Conservation (phyloP, 345 rosid species). For the Camelina hispida region DNA sequence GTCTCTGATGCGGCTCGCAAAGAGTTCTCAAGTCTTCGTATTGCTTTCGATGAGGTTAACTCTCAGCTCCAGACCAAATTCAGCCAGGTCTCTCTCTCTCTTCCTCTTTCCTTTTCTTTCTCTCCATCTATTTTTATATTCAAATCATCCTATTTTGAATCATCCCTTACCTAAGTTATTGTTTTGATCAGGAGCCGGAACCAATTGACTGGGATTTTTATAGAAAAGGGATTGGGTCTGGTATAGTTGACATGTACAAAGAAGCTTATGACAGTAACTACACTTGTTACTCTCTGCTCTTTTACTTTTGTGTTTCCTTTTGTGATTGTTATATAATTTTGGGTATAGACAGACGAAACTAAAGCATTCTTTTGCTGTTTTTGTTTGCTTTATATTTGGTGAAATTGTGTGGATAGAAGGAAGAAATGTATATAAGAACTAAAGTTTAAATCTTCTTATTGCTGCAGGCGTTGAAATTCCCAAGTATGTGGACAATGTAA, state of each 20-base stretch:
- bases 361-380: neutral
- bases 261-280: constrained; percentile 83
- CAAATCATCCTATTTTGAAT: neutral
- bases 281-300: neutral
- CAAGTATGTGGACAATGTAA: constrained; percentile 81
- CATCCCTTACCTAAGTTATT: neutral
- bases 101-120: neutral
- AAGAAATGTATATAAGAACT: no score
- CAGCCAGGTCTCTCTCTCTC: constrained; percentile 56
- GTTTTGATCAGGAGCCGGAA: constrained; percentile 78
- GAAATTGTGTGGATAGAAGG: no score
- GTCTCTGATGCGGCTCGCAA: constrained; percentile 87
- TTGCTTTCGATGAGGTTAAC: constrained; percentile 83
- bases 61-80: constrained; percentile 77
- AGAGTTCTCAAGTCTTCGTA: constrained; percentile 80
- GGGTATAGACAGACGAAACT: neutral
- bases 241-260: constrained; percentile 93
- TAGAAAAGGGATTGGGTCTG: constrained; percentile 81
- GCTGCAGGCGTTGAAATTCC: constrained; percentile 81
- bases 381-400: neutral
- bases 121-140: no score
- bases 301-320: neutral
- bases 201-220: constrained; percentile 91
- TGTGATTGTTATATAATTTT: neutral
- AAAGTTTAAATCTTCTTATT: neutral